A percentile compares a stretch with the other conserved stretches of the same genome.
Conservation (phyloP, 345 rosid genomes). For the Populus davidiana region DNA sequence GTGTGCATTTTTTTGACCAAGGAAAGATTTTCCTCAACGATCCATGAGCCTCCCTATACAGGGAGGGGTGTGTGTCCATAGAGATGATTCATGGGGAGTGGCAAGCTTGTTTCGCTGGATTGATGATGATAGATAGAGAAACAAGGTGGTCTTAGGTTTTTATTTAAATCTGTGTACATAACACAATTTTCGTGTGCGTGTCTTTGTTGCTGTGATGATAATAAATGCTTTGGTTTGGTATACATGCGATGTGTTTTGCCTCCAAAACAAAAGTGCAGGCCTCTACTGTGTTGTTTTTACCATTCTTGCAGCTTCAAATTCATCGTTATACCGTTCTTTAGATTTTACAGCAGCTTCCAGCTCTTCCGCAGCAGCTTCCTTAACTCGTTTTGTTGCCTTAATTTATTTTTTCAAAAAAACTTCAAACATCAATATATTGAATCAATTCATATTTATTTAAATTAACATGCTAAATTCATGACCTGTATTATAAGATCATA, state of each 20-base stretch:
- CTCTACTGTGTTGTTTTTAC: too few relatives aligned
- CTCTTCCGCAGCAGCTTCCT: too few relatives aligned
- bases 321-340: too few relatives aligned
- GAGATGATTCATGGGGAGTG: not conserved
- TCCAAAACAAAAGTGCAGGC: too few relatives aligned
- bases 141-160: not conserved
- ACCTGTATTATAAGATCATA: too few relatives aligned
- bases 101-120: constrained; percentile 5
- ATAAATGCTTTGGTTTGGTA: not conserved
- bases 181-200: not conserved
- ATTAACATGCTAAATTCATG: too few relatives aligned
- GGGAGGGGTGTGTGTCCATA: not conserved
- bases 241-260: not conserved
- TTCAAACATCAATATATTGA: too few relatives aligned
- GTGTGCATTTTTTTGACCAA: constrained; percentile 24
- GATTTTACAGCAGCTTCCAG: too few relatives aligned
- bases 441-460: too few relatives aligned
- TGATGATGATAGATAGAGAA: constrained; percentile 1
- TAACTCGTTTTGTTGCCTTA: too few relatives aligned
- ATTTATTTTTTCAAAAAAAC: too few relatives aligned
- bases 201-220: not conserved
- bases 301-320: too few relatives aligned
- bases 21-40: constrained; percentile 12
- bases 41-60: constrained; percentile 2
- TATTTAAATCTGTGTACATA: constrained; percentile 24